These are phyloP conservation scores for Melanopsichium pennsylvanicum DNA, from an alignment of 1,284 basidiomycete genomes.

Conservation along the genomic window DNA sequence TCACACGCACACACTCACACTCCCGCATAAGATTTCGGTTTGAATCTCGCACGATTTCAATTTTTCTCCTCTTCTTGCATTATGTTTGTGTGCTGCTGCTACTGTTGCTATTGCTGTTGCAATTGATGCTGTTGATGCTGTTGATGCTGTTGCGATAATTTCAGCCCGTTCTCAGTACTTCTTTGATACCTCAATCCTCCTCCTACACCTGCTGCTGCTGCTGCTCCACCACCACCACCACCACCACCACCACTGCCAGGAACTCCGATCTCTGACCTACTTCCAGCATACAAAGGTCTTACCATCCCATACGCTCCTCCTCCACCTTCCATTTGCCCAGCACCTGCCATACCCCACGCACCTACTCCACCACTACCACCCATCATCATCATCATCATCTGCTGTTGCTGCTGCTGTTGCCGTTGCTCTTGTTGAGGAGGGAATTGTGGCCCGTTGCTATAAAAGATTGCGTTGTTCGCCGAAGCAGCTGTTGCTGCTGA, in stretches of 20 bases:
- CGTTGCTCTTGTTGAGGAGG: too few relatives aligned
- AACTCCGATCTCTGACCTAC: conserved; percentile 22
- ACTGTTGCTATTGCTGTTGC: conserved; percentile 10
- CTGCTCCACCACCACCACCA: too few relatives aligned
- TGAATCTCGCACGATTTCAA: too few relatives aligned
- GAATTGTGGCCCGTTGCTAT: conserved; percentile 2
- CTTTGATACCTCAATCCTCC: conserved; percentile 21
- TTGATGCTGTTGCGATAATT: conserved; percentile 9
- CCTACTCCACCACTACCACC: too few relatives aligned
- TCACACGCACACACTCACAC: too few relatives aligned
- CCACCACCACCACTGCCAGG: not conserved
- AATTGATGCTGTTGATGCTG: too few relatives aligned
- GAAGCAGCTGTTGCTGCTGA: conserved; percentile 4
- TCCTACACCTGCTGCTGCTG: too few relatives aligned
- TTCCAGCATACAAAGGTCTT: conserved; percentile 5
- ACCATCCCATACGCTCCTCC: not conserved
- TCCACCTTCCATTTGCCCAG: not conserved
- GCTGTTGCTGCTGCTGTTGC: not conserved
- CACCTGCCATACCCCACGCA: too few relatives aligned
- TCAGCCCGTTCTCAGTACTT: conserved; percentile 9
- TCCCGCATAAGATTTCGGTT: too few relatives aligned
- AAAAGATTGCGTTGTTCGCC: conserved; percentile 12
- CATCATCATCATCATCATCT: too few relatives aligned
- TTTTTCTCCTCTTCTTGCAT: too few relatives aligned
- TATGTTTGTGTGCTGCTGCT: too few relatives aligned